Base-by-base conservation (phyloP, 2,329 filamentous ascomycete species). In the Chaetomium strumarium region DNA sequence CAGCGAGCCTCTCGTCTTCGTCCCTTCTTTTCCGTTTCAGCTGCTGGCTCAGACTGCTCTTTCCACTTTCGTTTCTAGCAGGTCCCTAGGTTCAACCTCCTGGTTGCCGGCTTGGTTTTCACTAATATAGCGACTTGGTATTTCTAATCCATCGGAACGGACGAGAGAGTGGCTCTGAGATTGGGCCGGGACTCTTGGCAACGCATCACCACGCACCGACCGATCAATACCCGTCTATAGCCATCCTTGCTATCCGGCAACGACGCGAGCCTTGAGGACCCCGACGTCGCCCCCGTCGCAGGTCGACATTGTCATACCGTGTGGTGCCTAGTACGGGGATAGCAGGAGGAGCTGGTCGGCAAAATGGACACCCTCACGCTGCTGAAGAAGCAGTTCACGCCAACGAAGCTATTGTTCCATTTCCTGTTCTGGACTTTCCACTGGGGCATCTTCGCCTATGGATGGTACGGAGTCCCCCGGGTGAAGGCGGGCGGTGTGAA, bases 381-480 rank as follows among this genome's bases (percentile, higher is more conserved):
- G 58, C 58, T 83, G 58, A 77, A 74, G 68, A 82, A 83, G 70
- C 83, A 90, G 71, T 79, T 91, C 55, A 83, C 81, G 49, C 70
- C 78, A 14, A 75, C 77, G 49, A 95, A 95, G 69, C 67, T 95
- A 52, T 55, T 86, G 44, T 96, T 95, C 70, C 86, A 95, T 68
- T 62, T 88, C 59, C 68, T 93, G 46, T 96, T 95, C 67, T 92
- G 90, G 84, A 78, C 77, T 3, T 73, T 88, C 39, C 90, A 96
- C 66, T 83, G 83, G 69, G 84, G 76, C 20, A 68, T 95, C n/a
- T 96, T 96, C 67, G 85, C 79, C 39, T 80, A 83, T 63, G 90
- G 90, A 78, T 96, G 90, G 90, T 95, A 76, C 66, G 86, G 24
- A 31, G 52, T 13, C 31, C 29, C 46, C 30, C 3, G 14, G 13